Conservation (phyloP, 768 basidiomycete species). For the Trametes cubensis region DNA sequence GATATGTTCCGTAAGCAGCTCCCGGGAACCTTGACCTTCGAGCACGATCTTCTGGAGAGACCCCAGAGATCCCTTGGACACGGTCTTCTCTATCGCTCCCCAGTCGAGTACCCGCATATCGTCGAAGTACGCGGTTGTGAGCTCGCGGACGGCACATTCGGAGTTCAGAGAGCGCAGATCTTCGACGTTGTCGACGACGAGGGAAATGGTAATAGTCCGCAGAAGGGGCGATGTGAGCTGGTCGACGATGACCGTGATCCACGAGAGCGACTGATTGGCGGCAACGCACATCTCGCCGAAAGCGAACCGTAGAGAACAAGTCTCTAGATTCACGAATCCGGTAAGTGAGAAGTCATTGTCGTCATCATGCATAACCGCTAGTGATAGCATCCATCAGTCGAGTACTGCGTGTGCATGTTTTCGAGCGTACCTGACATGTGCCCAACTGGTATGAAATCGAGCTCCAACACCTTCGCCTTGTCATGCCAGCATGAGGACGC, state of each 20-base stretch:
- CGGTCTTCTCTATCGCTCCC: conserved; percentile 13
- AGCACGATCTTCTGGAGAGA: conserved; percentile 16
- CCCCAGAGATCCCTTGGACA: not conserved
- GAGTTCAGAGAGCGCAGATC: conserved; percentile 31
- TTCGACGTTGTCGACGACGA: conserved; percentile 28
- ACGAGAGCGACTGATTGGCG: conserved; percentile 26
- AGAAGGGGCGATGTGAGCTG: conserved; percentile 25
- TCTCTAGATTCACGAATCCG: conserved; percentile 20
- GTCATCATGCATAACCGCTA: conserved; percentile 2
- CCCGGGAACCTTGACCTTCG: conserved; percentile 22
- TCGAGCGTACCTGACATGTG: conserved; percentile 8
- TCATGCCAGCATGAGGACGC: not conserved
- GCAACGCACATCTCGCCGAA: conserved; percentile 32
- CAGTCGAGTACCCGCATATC: conserved; percentile 30
- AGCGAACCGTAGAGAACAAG: conserved; percentile 25
- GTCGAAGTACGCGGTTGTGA: conserved; percentile 23
- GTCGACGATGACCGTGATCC: conserved; percentile 25
- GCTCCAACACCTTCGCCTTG: conserved; percentile 10
- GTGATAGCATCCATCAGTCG: not conserved
- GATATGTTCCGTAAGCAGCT: conserved; percentile 12
- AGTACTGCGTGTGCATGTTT: too few relatives aligned
- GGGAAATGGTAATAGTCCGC: conserved; percentile 22
- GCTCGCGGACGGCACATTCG: conserved; percentile 29
- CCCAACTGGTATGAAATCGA: conserved; percentile 5
- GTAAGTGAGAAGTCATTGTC: conserved; percentile 17